These are phyloP conservation scores for Rhizopogon vinicolor DNA, from an alignment of 768 basidiomycete genomes.

Conservation along the genomic window DNA sequence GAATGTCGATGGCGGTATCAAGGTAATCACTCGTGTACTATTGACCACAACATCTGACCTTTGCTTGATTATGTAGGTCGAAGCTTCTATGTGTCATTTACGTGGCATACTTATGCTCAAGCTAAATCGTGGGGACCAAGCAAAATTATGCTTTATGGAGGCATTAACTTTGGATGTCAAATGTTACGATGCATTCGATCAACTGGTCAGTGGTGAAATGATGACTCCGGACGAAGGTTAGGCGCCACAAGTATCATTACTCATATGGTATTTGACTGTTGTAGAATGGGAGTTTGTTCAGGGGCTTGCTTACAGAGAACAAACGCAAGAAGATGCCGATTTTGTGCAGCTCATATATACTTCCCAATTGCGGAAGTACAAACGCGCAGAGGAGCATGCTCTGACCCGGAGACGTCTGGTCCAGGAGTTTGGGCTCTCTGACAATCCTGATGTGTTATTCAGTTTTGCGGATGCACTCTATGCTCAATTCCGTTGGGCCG, in stretches of 20 bases:
- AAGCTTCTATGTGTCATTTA: constrained; percentile 96
- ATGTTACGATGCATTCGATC: constrained; percentile 94
- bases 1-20: constrained; percentile 90
- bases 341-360: constrained; percentile 94
- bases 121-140: constrained; percentile 83
- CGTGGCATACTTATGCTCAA: constrained; percentile 93
- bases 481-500: constrained; percentile 85
- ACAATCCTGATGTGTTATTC: constrained; percentile 91
- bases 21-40: constrained; percentile 43
- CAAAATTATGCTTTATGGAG: constrained; percentile 95
- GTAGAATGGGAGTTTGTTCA: constrained; percentile 97
- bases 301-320: constrained; percentile 73
- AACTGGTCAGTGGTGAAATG: constrained; percentile 90
- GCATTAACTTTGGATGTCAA: constrained; percentile 92
- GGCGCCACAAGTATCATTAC: constrained; percentile 4
- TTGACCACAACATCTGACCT: not conserved
- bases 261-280: constrained; percentile 4
- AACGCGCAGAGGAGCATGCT: constrained; percentile 78
- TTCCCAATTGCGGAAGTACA: constrained; percentile 86
- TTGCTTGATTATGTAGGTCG: constrained; percentile 53
- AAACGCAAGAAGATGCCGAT: constrained; percentile 83
- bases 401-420: constrained; percentile 74
- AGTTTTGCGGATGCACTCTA: constrained; percentile 90
- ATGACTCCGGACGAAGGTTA: constrained; percentile 95
- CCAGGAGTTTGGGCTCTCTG: constrained; percentile 76